A percentile compares a stretch with the other conserved stretches of the same genome.
Evolutionary conservation across 1,284 basidiomycete species (phyloP).

Genomic region (Gastroboletus turbinatus): DNA sequence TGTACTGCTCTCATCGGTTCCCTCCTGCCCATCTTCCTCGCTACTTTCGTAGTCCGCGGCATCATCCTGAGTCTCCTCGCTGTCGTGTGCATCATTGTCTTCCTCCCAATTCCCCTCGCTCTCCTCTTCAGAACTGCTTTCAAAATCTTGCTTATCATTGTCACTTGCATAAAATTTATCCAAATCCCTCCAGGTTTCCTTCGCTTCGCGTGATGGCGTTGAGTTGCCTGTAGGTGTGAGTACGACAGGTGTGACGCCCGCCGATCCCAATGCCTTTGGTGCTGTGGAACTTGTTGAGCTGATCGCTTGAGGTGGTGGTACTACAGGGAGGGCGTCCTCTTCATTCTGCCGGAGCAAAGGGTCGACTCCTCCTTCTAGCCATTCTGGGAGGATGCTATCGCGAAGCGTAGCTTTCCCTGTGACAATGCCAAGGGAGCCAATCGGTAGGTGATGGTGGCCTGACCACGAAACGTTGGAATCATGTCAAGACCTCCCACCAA

Average conservation of each 20-base stretch:
- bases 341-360: constrained; percentile 53
- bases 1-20: constrained; percentile 2
- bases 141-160: constrained; percentile 23
- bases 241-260: constrained; percentile 42
- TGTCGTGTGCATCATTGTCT: constrained; percentile 36
- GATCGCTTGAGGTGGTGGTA: constrained; percentile 38
- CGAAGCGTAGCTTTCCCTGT: constrained; percentile 49
- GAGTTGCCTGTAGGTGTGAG: constrained; percentile 50
- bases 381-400: constrained; percentile 52
- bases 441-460: constrained; percentile 44
- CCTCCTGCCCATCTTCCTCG: constrained; percentile 19
- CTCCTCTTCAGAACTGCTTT: constrained; percentile 24
- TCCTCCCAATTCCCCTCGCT: constrained; percentile 33
- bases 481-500: not conserved
- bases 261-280: constrained; percentile 17
- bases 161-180: constrained; percentile 66
- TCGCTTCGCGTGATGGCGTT: constrained; percentile 43
- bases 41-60: constrained; percentile 26
- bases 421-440: constrained; percentile 60
- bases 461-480: constrained; percentile 2
- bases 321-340: constrained; percentile 47
- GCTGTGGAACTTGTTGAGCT: constrained; percentile 35
- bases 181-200: constrained; percentile 56
- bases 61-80: constrained; percentile 34
- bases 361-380: constrained; percentile 62